Base-by-base conservation (phyloP, 345 rosid genomes). In the Angophora floribunda region DNA sequence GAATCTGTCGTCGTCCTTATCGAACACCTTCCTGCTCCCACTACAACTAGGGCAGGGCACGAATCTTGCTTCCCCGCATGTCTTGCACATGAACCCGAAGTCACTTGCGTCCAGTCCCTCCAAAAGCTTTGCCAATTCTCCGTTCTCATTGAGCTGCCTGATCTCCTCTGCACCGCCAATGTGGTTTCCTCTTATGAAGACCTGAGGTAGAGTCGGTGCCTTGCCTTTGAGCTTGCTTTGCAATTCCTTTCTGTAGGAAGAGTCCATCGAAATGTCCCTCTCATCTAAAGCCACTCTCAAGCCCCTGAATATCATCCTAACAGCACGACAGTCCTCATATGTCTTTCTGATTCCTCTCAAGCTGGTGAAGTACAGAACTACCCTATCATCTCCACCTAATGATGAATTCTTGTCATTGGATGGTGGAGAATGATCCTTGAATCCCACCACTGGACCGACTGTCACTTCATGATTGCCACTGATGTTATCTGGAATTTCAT, bases 261-360 rank as follows among this genome's bases (percentile, higher is more conserved):
- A 95, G 90, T 97, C 98, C 99, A 97, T 95, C 0, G 99, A 97
- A 59, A 97, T 94, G 90, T 97, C 99, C 36, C 98, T 89, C 61
- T 96, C 99, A 65, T 96, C 99, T 4, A 96, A 92, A 0, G 88
- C 88, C 6, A 95, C 96, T 75, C 97, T 93, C 86, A 93, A 90
- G 30, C 96, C 95, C 87, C 96, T 93, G 59, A 97, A 51, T 80
- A 96, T 96, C 94, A 93, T 86, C 79, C 96, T 92, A 63, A 95
- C 99, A 1, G 91, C 88, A 86, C 98, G 94, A 19, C 98, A 95
- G 88, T 96, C 99, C 91, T 97, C 99, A 86, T 92, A 94, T 1
- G 99, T 97, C 94, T 96, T 96, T 24, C 99, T 89, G 57, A 97
- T 94, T 21, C 99, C 99, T 90, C 99, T 90, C 53, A 97, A 91